Conservation (phyloP, 179 eudicot species). For the Carnegiea gigantea region DNA sequence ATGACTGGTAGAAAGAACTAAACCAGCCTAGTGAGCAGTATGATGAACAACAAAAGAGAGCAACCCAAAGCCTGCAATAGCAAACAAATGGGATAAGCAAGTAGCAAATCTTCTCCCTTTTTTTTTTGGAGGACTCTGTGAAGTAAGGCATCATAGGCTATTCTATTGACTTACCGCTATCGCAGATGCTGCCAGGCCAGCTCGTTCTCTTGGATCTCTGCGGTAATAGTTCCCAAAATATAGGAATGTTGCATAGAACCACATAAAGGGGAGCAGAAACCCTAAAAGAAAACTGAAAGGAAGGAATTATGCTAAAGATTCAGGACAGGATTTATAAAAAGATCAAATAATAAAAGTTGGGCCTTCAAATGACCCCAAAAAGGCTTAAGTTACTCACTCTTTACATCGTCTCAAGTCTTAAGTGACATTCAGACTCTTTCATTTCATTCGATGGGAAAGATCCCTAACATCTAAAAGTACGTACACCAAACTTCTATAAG, state of each 20-base stretch:
- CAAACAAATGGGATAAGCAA: background rate
- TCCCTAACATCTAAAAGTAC: background rate
- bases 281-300: slow-evolving; percentile 64
- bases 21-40: slow-evolving; percentile 27
- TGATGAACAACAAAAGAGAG: slow-evolving; percentile 27
- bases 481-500: background rate
- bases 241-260: slow-evolving; percentile 81
- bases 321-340: background rate
- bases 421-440: background rate
- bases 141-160: background rate
- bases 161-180: slow-evolving; percentile 50
- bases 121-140: background rate
- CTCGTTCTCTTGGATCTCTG: slow-evolving; percentile 95
- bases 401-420: background rate
- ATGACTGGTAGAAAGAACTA: slow-evolving; percentile 2
- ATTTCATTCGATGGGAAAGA: background rate
- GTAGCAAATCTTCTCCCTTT: background rate
- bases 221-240: slow-evolving; percentile 83
- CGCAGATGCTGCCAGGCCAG: slow-evolving; percentile 91
- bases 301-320: background rate
- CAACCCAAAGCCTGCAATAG: slow-evolving; percentile 33
- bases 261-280: slow-evolving; percentile 63
- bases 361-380: background rate
- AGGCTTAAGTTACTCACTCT: background rate
- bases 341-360: background rate